phyloP scores from a whole-genome alignment of 805 yeast genomes.

The Candida schatavii region DNA sequence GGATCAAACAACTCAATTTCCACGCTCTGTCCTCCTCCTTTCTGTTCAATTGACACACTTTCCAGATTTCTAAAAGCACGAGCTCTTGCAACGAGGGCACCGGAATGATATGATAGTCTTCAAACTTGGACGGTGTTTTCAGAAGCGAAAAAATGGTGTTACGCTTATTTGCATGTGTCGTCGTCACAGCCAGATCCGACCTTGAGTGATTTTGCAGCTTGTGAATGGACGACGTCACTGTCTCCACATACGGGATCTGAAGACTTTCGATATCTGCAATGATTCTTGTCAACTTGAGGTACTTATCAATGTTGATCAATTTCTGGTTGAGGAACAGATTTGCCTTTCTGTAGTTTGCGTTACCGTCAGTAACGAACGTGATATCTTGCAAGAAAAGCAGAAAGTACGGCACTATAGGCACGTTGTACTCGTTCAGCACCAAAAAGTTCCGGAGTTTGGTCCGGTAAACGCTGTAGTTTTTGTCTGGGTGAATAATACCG shows the following conservation, averaged over 20 bases:
- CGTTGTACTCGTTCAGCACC: slow-evolving; percentile 43
- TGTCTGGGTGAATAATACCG: slow-evolving; percentile 70
- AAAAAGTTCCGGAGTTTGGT: slow-evolving; percentile 56
- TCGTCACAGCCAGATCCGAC: slow-evolving; percentile 2
- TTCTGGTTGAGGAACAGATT: slow-evolving; percentile 55
- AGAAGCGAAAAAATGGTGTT: slow-evolving; percentile 21
- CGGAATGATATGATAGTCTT: slow-evolving; percentile 39
- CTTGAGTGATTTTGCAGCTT: too few relatives aligned
- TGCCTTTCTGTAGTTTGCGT: slow-evolving; percentile 62
- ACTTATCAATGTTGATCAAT: slow-evolving; percentile 72
- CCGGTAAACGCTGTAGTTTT: slow-evolving; percentile 69
- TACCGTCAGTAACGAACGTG: slow-evolving; percentile 82
- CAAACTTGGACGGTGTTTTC: slow-evolving; percentile 16
- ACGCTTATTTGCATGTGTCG: slow-evolving; percentile 12
- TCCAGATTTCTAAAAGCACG: slow-evolving; percentile 67
- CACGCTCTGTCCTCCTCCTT: slow-evolving; percentile 68
- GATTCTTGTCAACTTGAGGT: slow-evolving; percentile 61
- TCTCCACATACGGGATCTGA: slow-evolving; percentile 55
- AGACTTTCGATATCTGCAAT: slow-evolving; percentile 65
- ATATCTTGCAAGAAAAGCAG: slow-evolving; percentile 74
- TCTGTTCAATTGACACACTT: slow-evolving; percentile 57
- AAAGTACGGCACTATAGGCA: slow-evolving; percentile 75
- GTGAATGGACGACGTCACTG: slow-evolving; percentile 1
- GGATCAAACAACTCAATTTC: slow-evolving; percentile 63
- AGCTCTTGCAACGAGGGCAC: slow-evolving; percentile 53